phyloP scores from a whole-genome alignment of 2,329 filamentous ascomycete species.

The Fusarium globosum region DNA sequence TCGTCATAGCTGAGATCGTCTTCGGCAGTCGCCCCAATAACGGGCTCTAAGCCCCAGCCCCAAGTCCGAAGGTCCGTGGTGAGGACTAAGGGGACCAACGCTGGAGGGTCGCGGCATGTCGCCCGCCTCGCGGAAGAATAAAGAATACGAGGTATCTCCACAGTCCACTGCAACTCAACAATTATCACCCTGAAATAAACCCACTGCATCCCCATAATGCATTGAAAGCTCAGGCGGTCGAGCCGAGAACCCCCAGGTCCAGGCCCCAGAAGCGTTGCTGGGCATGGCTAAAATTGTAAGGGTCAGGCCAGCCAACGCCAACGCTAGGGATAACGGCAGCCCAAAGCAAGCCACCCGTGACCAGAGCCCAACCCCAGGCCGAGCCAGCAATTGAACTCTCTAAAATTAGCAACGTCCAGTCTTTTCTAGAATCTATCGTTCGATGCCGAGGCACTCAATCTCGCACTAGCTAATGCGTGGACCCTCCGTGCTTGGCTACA shows the following conservation, averaged over 20 bases:
- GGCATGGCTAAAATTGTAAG: constrained; percentile 7
- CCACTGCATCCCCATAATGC: background rate
- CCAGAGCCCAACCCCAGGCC: background rate
- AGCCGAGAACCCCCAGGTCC: background rate
- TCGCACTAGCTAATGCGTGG: background rate
- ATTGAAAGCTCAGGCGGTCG: background rate
- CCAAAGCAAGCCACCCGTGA: background rate
- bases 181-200: background rate
- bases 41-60: background rate
- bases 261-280: background rate
- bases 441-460: background rate
- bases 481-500: background rate
- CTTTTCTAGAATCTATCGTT: constrained; percentile 22
- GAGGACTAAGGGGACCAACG: background rate
- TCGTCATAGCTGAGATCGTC: constrained; percentile 9
- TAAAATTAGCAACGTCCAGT: constrained; percentile 10
- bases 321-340: constrained; percentile 8
- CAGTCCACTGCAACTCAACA: background rate
- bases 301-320: background rate
- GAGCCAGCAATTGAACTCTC: background rate
- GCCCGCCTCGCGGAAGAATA: constrained; percentile 1
- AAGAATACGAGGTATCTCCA: constrained; percentile 17
- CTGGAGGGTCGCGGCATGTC: background rate
- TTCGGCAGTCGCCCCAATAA: constrained; percentile 1
- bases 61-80: background rate